Percentiles rank a stretch among this genome's conserved stretches.
These are phyloP conservation scores for Cupressus sempervirens DNA, from an alignment of 75 land plant genomes.

Conservation along the genomic window DNA sequence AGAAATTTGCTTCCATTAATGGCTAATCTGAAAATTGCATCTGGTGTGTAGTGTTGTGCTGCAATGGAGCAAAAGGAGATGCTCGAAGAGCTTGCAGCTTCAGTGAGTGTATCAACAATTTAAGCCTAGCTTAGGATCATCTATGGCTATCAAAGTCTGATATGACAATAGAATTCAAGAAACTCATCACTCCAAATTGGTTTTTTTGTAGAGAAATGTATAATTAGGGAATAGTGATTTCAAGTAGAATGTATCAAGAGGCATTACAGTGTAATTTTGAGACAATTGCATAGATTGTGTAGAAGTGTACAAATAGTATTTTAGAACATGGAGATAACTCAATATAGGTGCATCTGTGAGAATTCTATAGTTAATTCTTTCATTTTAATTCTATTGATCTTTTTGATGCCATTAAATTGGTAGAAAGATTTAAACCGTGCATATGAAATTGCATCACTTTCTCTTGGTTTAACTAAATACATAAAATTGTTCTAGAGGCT, in stretches of 20 bases:
- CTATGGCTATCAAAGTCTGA: not conserved
- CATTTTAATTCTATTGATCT: not conserved
- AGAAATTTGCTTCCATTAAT: not conserved
- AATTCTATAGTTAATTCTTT: not conserved
- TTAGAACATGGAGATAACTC: not conserved
- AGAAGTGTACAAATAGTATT: not conserved
- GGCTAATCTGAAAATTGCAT: not conserved
- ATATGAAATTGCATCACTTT: not conserved
- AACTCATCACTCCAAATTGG: not conserved
- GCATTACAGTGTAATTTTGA: not conserved
- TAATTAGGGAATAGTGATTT: not conserved
- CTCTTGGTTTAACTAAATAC: not conserved
- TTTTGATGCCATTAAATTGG: not conserved
- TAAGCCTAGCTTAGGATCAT: conserved; percentile 14
- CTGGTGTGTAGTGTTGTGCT: conserved; percentile 63
- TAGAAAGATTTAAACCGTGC: not conserved
- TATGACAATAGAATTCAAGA: not conserved
- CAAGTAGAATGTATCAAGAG: not conserved
- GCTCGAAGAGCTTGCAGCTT: conserved; percentile 84
- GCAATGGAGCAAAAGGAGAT: conserved; percentile 93
- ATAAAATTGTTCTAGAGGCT: too few relatives aligned
- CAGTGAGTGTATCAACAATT: conserved; percentile 38
- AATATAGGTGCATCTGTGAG: not conserved
- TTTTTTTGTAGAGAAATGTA: not conserved
- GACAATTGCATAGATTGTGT: not conserved